Conservation (phyloP, 2,329 filamentous ascomycete species). For the Macrophomina tecta region DNA sequence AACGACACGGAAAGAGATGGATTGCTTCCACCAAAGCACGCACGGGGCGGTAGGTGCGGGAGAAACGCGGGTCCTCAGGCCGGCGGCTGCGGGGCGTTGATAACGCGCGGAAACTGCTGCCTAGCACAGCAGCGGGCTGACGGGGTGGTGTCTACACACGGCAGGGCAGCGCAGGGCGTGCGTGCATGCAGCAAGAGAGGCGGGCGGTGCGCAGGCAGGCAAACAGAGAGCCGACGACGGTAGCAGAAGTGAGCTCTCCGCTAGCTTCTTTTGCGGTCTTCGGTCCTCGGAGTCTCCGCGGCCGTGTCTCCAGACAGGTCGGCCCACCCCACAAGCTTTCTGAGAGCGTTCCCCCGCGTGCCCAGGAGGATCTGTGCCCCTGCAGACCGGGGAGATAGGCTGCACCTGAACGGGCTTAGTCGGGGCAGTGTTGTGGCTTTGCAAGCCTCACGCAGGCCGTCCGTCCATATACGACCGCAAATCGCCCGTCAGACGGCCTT, state of each 20-base stretch:
- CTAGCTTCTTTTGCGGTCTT: neutral
- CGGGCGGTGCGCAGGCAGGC: neutral
- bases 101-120: too few relatives aligned
- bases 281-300: neutral
- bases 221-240: too few relatives aligned
- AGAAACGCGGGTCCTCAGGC: neutral
- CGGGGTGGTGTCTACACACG: too few relatives aligned
- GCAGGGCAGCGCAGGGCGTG: neutral
- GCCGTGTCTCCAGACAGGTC: too few relatives aligned
- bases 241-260: neutral
- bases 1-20: neutral
- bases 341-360: neutral
- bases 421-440: constrained; percentile 18
- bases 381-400: constrained; percentile 3
- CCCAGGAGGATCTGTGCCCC: constrained; percentile 8
- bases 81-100: neutral
- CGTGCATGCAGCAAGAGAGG: neutral
- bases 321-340: neutral
- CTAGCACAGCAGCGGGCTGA: too few relatives aligned
- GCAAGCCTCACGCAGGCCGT: neutral
- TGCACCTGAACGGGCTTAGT: neutral
- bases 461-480: neutral
- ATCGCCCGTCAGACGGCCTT: neutral
- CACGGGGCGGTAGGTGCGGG: neutral
- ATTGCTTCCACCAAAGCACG: neutral